Evolutionary conservation across 2,329 filamentous ascomycete genomes (phyloP).

Genomic region (Nemania sp.): DNA sequence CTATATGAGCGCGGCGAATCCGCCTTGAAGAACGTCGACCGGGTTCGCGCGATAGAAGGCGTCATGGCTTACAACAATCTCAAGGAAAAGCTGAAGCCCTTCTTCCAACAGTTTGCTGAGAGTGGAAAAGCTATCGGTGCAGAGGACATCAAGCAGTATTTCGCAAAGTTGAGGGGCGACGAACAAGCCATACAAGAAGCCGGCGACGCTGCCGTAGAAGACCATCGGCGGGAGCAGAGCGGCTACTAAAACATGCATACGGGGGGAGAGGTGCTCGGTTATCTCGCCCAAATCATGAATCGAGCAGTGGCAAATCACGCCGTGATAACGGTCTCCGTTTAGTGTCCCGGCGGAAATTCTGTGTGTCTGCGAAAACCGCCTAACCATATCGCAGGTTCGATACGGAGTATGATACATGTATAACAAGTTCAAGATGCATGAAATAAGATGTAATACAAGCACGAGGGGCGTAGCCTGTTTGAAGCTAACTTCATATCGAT

Average conservation of each 20-base stretch:
- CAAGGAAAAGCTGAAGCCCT: conserved; percentile 93
- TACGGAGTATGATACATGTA: conserved; percentile 15
- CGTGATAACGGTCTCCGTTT: not conserved
- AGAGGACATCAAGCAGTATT: conserved; percentile 95
- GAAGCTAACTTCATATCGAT: not conserved
- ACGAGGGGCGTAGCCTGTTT: not conserved
- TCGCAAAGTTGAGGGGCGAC: conserved; percentile 91
- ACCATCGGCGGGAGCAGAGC: conserved; percentile 54
- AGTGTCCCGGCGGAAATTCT: not conserved
- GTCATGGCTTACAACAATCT: conserved; percentile 98
- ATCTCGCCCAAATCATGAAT: too few species aligned
- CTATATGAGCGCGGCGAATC: conserved; percentile 91
- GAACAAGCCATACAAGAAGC: conserved; percentile 71
- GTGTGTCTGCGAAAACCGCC: conserved; percentile 5
- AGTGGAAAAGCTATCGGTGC: conserved; percentile 85
- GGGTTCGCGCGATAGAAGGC: conserved; percentile 90
- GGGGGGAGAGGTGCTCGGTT: not conserved
- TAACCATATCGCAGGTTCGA: not conserved
- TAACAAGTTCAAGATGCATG: conserved; percentile 12
- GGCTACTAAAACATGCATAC: conserved; percentile 49
- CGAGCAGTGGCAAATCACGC: too few species aligned
- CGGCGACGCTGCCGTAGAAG: conserved; percentile 53
- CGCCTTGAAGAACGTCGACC: conserved; percentile 86
- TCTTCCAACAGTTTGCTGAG: conserved; percentile 91
- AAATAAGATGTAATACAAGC: conserved; percentile 2